phyloP scores from a whole-genome alignment of 192 early-diverging fungal species.

The Coemansia sp. region DNA sequence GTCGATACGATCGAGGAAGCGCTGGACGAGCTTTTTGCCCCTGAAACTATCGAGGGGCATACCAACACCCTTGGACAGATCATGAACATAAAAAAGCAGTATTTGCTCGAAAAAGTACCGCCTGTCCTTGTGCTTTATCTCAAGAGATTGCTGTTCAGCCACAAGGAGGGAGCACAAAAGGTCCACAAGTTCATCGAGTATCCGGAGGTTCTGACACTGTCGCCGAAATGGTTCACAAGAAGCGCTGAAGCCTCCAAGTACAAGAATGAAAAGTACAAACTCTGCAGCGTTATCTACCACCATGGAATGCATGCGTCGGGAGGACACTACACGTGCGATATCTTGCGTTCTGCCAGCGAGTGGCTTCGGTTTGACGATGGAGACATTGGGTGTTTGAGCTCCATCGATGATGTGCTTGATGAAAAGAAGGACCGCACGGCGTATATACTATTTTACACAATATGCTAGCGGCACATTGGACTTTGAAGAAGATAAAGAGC shows the following conservation, averaged over 20 bases:
- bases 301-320: constrained; percentile 84
- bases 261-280: constrained; percentile 60
- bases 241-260: constrained; percentile 18
- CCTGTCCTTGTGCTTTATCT: constrained; percentile 91
- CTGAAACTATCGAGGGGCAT: constrained; percentile 85
- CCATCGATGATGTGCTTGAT: constrained; percentile 34
- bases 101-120: constrained; percentile 77
- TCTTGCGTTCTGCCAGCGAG: constrained; percentile 65
- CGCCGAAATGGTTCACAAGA: constrained; percentile 57
- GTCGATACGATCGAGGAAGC: constrained; percentile 86
- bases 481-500: background rate
- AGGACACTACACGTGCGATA: constrained; percentile 97
- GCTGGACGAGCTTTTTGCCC: constrained; percentile 70
- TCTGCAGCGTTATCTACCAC: constrained; percentile 93
- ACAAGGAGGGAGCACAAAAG: constrained; percentile 77
- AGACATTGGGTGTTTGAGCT: constrained; percentile 57
- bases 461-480: constrained; percentile 8
- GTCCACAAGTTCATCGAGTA: constrained; percentile 83
- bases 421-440: constrained; percentile 53
- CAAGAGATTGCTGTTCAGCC: constrained; percentile 89
- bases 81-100: constrained; percentile 79
- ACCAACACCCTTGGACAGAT: constrained; percentile 30
- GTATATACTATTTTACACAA: constrained; percentile 55
- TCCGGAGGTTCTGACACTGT: constrained; percentile 60
- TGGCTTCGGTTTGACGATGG: constrained; percentile 96